phyloP scores from a whole-genome alignment of 1,284 basidiomycete genomes.

The Phylloboletellus chloephorus region DNA sequence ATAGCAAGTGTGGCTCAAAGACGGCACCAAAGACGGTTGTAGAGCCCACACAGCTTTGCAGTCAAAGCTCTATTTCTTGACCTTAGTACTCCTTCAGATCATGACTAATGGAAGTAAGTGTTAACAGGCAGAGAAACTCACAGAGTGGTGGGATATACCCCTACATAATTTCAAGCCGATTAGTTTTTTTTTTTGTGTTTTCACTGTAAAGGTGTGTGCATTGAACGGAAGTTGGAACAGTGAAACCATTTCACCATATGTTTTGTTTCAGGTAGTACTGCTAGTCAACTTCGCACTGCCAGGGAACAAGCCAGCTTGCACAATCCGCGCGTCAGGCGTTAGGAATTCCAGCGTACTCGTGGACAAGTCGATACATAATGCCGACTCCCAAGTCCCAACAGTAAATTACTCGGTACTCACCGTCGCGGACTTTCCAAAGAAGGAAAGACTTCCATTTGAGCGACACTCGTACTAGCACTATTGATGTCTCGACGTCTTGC shows the following conservation, averaged over 20 bases:
- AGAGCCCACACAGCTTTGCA: conserved; percentile 1
- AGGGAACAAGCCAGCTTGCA: conserved; percentile 56
- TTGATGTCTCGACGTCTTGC: conserved; percentile 27
- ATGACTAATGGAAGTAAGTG: conserved; percentile 25
- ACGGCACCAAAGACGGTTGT: conserved; percentile 4
- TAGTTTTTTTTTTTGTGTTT: too few species aligned
- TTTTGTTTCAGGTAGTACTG: conserved; percentile 38
- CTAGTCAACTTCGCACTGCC: conserved; percentile 34
- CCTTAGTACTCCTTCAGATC: background rate
- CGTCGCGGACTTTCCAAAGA: conserved; percentile 34
- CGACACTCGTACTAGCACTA: conserved; percentile 13
- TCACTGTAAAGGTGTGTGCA: conserved; percentile 50
- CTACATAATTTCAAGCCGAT: conserved; percentile 48
- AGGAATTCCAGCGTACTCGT: conserved; percentile 18
- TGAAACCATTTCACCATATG: conserved; percentile 1
- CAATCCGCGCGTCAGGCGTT: conserved; percentile 38
- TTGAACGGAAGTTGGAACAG: background rate
- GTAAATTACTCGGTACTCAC: background rate
- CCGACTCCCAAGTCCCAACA: background rate
- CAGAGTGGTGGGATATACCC: conserved; percentile 33
- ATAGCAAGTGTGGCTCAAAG: conserved; percentile 21
- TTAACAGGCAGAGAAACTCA: conserved; percentile 11
- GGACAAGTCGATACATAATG: conserved; percentile 4
- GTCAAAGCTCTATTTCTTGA: background rate
- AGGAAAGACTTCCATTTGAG: conserved; percentile 10